Evolutionary conservation across 257 asterid species (phyloP).

Genomic region (Paulownia fortunei): DNA sequence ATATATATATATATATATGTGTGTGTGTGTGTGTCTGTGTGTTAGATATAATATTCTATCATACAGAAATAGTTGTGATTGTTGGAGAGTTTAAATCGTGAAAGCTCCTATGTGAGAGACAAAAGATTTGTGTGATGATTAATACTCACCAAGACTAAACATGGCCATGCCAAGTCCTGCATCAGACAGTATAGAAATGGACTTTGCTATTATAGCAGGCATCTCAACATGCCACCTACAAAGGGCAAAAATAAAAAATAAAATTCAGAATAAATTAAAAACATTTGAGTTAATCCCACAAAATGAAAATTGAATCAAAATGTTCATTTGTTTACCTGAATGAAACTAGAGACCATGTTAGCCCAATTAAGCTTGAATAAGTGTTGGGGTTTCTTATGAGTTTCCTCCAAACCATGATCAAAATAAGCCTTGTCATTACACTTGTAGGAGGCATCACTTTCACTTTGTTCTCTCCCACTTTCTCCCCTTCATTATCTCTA

Average conservation of each 20-base stretch:
- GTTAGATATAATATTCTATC: too few species aligned
- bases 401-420: slow-evolving; percentile 81
- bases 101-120: too few species aligned
- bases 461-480: slow-evolving; percentile 47
- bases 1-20: too few species aligned
- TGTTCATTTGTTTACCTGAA: slow-evolving; percentile 49
- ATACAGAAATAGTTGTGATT: too few species aligned
- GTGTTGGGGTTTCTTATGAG: slow-evolving; percentile 78
- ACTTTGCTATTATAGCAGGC: slow-evolving; percentile 71
- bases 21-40: too few species aligned
- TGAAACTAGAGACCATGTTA: slow-evolving; percentile 66
- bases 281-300: not conserved
- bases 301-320: not conserved
- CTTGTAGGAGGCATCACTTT: slow-evolving; percentile 75
- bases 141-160: slow-evolving; percentile 65
- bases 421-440: slow-evolving; percentile 72
- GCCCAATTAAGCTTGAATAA: slow-evolving; percentile 70
- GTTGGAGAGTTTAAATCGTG: too few species aligned
- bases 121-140: too few species aligned
- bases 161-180: slow-evolving; percentile 88
- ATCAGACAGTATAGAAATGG: slow-evolving; percentile 71
- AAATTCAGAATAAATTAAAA: not conserved
- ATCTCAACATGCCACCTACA: slow-evolving; percentile 70
- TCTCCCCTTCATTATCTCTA: slow-evolving; percentile 32
- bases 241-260: not conserved